Base-by-base conservation (phyloP, 257 asterid genomes). In the Nicotiana tomentosiformis region DNA sequence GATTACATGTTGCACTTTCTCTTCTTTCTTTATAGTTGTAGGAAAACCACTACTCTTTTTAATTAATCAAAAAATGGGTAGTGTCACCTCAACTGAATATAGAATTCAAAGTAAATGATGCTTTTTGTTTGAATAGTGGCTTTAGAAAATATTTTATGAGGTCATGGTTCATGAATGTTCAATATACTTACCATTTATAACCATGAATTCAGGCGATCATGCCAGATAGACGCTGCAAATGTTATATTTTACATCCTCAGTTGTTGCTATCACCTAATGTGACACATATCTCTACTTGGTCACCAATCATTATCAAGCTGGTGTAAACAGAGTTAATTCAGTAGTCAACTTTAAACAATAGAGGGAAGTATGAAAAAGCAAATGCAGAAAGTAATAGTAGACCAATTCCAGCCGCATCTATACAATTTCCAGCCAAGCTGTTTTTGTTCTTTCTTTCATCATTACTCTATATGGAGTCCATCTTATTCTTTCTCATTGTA, bases 81-180 rank as follows among this genome's bases (percentile, higher is more conserved):
- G 78, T 80, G 82, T 81, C 82, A 29, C 32, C 77, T 23, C 7
- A 80, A 64, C 62, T 70, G 82, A 83, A 80, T 78, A 55, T 35
- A 60, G 32, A 57, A 84, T 87, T 82, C 86, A 85, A 89, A 89
- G 90, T 90, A 88, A 89, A 87, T 92, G 85, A 83, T 68, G 66
- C 57, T 81, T 79, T 82, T 30, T 60, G 60, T 74, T 82, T 72
- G 85, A 74, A 33, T 62, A 14, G 70, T 26, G 86, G 77, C 64
- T 82, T 58, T 60, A 23, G 86, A 83, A 70, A 84, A 78, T 78
- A 56, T 66, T 26, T 23, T 53, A 51, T 51, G 80, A 83, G 80
- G 78, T 89, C 66, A 84, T 81, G 82, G 46, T 23, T 51, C 81
- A 55, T 60, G 87, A 78, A 82, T 82, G 77, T 74, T 84, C 85